These are phyloP conservation scores for Thermothelomyces thermophilus DNA, from an alignment of 2,329 filamentous ascomycete species.

Conservation along the genomic window DNA sequence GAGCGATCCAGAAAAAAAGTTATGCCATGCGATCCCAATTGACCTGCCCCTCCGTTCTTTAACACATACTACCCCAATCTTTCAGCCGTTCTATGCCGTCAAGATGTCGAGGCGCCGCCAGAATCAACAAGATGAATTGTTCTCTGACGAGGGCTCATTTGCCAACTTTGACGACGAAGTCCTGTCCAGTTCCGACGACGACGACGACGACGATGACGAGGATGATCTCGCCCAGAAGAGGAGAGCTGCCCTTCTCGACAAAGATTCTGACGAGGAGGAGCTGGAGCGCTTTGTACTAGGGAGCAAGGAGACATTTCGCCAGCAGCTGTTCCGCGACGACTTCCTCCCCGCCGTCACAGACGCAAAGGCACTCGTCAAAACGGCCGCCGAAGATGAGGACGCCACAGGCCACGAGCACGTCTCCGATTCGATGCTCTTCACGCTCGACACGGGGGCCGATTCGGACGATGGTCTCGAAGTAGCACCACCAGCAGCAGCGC, in stretches of 20 bases:
- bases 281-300: slow-evolving; percentile 86
- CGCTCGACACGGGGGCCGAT: slow-evolving; percentile 57
- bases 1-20: slow-evolving; percentile 18
- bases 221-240: slow-evolving; percentile 4
- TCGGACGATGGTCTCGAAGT: slow-evolving; percentile 23
- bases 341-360: slow-evolving; percentile 43
- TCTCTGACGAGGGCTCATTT: slow-evolving; percentile 26
- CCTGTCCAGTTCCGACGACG: slow-evolving; percentile 14
- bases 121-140: slow-evolving; percentile 17
- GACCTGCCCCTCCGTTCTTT: slow-evolving; percentile 9
- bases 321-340: slow-evolving; percentile 59
- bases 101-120: slow-evolving; percentile 19
- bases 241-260: slow-evolving; percentile 30
- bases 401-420: slow-evolving; percentile 33
- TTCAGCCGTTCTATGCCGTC: not conserved
- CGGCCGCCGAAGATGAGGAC: slow-evolving; percentile 12
- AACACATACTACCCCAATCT: not conserved
- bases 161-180: slow-evolving; percentile 23
- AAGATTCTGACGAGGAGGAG: slow-evolving; percentile 77
- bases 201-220: slow-evolving; percentile 21
- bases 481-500: slow-evolving; percentile 13
- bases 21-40: not conserved
- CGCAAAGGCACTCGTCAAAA: slow-evolving; percentile 17
- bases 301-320: slow-evolving; percentile 72
- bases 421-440: slow-evolving; percentile 78